A percentile compares a stretch with the other conserved stretches of the same genome.
phyloP scores from a whole-genome alignment of 345 rosid genomes.

The Eucalyptus microcorys region DNA sequence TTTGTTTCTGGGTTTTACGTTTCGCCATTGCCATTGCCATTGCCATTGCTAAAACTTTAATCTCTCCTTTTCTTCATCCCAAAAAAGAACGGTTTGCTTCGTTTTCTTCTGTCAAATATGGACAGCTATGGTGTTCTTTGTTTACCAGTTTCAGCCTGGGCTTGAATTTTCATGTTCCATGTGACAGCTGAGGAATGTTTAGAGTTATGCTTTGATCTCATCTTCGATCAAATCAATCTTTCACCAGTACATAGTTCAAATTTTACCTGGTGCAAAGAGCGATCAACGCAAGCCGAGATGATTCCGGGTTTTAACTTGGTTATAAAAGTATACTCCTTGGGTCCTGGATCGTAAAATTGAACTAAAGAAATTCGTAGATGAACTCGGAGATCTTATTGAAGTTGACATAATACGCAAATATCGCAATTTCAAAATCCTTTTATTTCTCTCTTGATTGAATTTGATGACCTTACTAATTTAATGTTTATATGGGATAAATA shows the following conservation, averaged over 20 bases:
- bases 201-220: neutral
- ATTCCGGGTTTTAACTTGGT: neutral
- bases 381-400: neutral
- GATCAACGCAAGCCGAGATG: rapidly evolving
- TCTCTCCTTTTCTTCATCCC: neutral
- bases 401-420: neutral
- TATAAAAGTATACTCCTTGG: neutral
- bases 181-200: neutral
- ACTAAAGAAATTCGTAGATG: neutral
- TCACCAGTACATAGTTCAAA: neutral
- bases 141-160: neutral
- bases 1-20: neutral
- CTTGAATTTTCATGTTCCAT: neutral
- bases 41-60: neutral
- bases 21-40: neutral
- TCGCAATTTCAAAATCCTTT: neutral
- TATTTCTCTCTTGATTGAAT: neutral
- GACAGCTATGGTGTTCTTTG: neutral
- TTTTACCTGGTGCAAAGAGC: neutral
- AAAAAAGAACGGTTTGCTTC: neutral
- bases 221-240: neutral
- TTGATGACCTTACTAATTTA: neutral
- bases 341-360: neutral
- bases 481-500: neutral
- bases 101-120: neutral